Evolutionary conservation across 139 green algal genomes (phyloP), one percentile per base, ranked within the genome.

Genomic region (Closterium sp.): DNA sequence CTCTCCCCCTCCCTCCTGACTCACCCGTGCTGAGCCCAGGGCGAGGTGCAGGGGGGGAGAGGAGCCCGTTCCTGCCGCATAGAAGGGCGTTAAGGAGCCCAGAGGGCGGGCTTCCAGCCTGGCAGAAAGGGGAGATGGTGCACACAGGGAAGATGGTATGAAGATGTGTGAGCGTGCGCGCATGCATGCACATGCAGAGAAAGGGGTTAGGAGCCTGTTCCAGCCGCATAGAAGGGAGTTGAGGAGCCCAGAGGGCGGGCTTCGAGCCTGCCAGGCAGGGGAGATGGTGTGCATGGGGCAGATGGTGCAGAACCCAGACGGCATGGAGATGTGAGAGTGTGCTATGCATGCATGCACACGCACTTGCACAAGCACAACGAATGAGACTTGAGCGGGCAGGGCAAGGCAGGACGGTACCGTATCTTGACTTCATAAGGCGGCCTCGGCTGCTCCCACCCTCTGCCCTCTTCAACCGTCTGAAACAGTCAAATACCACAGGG

Each of bases 391-490:
- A 50, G 13, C 7, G 38, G 38, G 38, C 38, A 50, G 38, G 38
- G 38, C 38, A 50, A 50, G 38, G 38, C 38, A 9, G 13, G 38
- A 9, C 38, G 7, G 13, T n/a, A 89, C 87, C 31, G 9, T 6
- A 34, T 29, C 32, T 42, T 89, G 31, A 91, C 89, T 27, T 91
- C 89, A 31, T 91, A 91, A 13, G 89, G 89, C 30, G 62, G 70
- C 30, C 89, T 62, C 17, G 89, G 89, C 29, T 91, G 34, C 89
- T 91, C 89, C 89, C 89, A 91, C 10, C 89, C 89, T 79, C 62
- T 22, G 3, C 62, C 62, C 62, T 79, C 62, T 79, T 79, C 62
- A 79, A 79, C 19, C 17, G 62, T 79, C 62, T 79, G 62, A 79
- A 6, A 79, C 19, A 24, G 27, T 79, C 17, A 79, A 13, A 79